Percentiles rank a stretch among this genome's conserved stretches.
phyloP scores from a whole-genome alignment of 257 asterid species.

The Nicotiana sylvestris region DNA sequence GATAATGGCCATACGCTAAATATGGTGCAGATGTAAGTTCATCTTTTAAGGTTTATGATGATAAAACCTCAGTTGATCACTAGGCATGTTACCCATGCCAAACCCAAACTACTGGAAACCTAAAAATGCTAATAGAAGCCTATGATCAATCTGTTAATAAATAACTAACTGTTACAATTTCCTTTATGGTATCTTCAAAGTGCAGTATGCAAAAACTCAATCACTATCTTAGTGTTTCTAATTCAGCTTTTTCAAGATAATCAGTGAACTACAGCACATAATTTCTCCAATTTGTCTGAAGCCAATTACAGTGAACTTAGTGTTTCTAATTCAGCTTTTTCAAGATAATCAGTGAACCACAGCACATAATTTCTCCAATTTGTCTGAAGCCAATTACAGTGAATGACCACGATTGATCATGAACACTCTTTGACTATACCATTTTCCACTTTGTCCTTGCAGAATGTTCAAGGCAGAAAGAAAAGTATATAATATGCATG shows the following conservation, averaged over 20 bases:
- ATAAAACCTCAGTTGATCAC: background rate
- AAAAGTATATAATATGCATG: background rate
- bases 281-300: background rate
- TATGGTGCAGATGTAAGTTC: background rate
- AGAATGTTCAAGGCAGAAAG: background rate
- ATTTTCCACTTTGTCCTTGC: background rate
- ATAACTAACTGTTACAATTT: background rate
- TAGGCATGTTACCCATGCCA: background rate
- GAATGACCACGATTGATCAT: background rate
- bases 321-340: background rate
- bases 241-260: background rate
- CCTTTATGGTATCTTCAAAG: background rate
- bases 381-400: background rate
- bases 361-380: background rate
- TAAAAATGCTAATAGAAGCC: background rate
- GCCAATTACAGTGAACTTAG: background rate
- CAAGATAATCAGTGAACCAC: background rate
- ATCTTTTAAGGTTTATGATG: background rate
- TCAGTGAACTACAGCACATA: background rate
- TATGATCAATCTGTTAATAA: background rate
- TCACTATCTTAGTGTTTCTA: background rate
- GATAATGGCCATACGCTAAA: background rate
- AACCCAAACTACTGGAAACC: background rate
- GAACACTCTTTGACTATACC: background rate
- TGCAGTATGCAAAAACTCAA: background rate